Evolutionary conservation across 108 stramenopile genomes (phyloP).

Genomic region (Fistulifera solaris): DNA sequence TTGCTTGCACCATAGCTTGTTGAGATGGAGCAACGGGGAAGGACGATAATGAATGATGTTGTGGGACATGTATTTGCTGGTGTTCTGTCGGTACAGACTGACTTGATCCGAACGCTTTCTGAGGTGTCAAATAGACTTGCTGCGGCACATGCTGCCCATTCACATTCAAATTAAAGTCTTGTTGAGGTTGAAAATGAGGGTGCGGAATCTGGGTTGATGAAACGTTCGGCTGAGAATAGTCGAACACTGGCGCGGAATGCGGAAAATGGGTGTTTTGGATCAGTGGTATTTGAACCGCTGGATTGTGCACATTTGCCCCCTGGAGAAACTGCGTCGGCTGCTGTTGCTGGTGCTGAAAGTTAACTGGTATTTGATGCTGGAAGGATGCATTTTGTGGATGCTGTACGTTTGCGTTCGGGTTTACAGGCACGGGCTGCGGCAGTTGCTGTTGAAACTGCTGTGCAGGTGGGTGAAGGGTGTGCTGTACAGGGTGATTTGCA

Average conservation of each 20-base stretch:
- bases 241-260: too few species aligned
- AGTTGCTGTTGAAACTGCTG: slow-evolving; percentile 20
- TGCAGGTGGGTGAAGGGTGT: slow-evolving; percentile 8
- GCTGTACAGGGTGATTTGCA: slow-evolving; percentile 1
- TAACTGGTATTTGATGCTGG: neutral
- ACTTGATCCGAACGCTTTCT: neutral
- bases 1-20: too few species aligned
- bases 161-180: neutral
- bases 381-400: neutral
- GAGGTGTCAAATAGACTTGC: slow-evolving; percentile 1
- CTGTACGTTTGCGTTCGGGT: neutral
- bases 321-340: neutral
- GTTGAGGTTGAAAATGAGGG: neutral
- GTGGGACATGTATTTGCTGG: too few species aligned
- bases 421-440: slow-evolving; percentile 11
- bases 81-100: too few species aligned
- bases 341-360: slow-evolving; percentile 9
- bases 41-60: too few species aligned
- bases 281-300: too few species aligned
- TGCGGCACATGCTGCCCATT: slow-evolving; percentile 9
- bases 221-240: too few species aligned
- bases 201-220: neutral
- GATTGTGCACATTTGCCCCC: too few species aligned
- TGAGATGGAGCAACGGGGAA: too few species aligned
- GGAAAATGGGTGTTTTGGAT: too few species aligned